Percentiles rank a stretch among this genome's conserved stretches.
Conservation (phyloP, 1,139 yeast species). For the Blastobotrys buckinghamii region DNA sequence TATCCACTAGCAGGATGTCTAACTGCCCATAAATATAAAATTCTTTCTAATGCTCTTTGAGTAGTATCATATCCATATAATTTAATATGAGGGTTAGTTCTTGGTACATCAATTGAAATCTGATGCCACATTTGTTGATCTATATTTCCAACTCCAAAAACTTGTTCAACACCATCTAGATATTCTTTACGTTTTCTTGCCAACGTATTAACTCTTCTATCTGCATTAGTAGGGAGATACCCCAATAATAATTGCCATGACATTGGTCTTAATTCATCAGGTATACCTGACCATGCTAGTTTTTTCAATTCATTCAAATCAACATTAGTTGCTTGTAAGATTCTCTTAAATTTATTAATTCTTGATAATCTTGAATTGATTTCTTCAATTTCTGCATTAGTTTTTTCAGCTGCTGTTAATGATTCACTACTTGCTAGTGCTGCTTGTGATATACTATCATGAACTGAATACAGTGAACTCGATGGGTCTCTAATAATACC, state of each 20-base stretch:
- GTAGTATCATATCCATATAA: constrained; percentile 65
- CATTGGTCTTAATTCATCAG: constrained; percentile 70
- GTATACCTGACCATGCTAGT: constrained; percentile 93
- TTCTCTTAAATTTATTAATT: constrained; percentile 58
- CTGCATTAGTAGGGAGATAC: constrained; percentile 78
- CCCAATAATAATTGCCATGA: constrained; percentile 91
- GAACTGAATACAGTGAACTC: constrained; percentile 34
- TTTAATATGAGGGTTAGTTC: constrained; percentile 83
- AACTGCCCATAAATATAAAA: constrained; percentile 90
- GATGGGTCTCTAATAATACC: constrained; percentile 37
- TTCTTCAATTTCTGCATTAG: constrained; percentile 46
- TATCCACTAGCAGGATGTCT: constrained; percentile 98
- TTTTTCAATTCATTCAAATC: constrained; percentile 64
- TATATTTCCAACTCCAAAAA: constrained; percentile 49
- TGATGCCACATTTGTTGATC: constrained; percentile 93
- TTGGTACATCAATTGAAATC: constrained; percentile 87
- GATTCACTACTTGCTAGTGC: constrained; percentile 8
- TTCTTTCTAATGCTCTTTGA: constrained; percentile 70
- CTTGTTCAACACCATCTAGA: constrained; percentile 59
- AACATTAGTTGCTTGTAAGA: constrained; percentile 57
- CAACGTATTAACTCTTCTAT: constrained; percentile 64
- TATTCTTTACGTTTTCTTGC: constrained; percentile 83
- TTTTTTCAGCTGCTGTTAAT: constrained; percentile 12
- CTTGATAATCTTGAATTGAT: constrained; percentile 55
- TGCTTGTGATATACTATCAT: constrained; percentile 23